Conservation (phyloP, 768 basidiomycete species). For the Tubosaeta brunneosetosa region DNA sequence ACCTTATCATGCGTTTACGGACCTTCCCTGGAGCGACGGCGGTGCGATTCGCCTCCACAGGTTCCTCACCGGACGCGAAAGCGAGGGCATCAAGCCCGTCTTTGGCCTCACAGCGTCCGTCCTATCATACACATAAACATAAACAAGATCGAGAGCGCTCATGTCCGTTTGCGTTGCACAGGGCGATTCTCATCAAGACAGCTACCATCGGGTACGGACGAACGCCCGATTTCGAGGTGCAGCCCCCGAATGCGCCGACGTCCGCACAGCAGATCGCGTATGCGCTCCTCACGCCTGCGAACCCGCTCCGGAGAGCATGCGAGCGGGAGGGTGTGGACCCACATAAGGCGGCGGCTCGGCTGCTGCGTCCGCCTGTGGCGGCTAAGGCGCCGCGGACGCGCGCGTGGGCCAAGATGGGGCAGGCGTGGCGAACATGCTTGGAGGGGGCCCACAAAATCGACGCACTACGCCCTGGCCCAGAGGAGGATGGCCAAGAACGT, state of each 20-base stretch:
- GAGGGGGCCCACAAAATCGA: neutral
- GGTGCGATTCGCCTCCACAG: constrained; percentile 53
- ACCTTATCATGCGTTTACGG: constrained; percentile 62
- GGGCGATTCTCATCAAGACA: constrained; percentile 48
- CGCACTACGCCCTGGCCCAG: neutral
- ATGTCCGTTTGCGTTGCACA: constrained; percentile 15
- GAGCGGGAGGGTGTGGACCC: constrained; percentile 24
- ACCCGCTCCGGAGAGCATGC: constrained; percentile 23
- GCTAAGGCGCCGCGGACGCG: constrained; percentile 9
- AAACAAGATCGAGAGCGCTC: neutral
- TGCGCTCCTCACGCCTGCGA: constrained; percentile 33
- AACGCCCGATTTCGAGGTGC: constrained; percentile 41
- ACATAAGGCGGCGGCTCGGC: constrained; percentile 8
- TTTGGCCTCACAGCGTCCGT: constrained; percentile 84
- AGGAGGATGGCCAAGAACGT: neutral
- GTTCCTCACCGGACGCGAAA: constrained; percentile 85
- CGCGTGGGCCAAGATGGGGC: constrained; percentile 20
- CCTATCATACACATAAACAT: too few species aligned
- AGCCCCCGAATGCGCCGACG: constrained; percentile 41
- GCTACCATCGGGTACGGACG: constrained; percentile 48
- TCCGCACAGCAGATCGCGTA: constrained; percentile 39
- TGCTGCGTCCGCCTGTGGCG: constrained; percentile 10
- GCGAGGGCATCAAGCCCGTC: constrained; percentile 81
- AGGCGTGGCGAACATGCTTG: constrained; percentile 18
- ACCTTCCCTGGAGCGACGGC: constrained; percentile 44